phyloP scores from a whole-genome alignment of 768 basidiomycete species.

The Agaricus subrufescens region DNA sequence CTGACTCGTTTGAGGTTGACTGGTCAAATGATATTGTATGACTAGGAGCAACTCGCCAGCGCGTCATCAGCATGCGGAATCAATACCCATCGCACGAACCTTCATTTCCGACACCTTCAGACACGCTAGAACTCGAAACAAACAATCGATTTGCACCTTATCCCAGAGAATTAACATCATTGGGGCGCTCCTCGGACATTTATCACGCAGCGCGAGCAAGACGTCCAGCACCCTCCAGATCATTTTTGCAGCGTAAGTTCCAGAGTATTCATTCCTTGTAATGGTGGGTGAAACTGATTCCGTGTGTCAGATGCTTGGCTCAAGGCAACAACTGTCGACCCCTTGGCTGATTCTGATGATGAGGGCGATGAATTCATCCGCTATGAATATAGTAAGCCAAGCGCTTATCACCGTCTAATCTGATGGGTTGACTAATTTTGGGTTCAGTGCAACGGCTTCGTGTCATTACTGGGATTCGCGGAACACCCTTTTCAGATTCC shows the following conservation, averaged over 20 bases:
- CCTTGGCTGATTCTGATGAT: constrained; percentile 74
- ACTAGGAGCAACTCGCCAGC: constrained; percentile 2
- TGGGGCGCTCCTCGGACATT: constrained; percentile 9
- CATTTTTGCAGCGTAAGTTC: constrained; percentile 64
- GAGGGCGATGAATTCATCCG: constrained; percentile 64
- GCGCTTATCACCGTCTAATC: neutral
- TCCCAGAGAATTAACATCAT: constrained; percentile 12
- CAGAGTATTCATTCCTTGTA: constrained; percentile 2
- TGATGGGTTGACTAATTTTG: neutral
- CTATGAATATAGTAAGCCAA: constrained; percentile 56
- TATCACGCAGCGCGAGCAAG: constrained; percentile 14
- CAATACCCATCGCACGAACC: constrained; percentile 2
- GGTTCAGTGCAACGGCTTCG: constrained; percentile 9
- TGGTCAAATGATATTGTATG: neutral
- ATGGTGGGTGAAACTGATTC: neutral
- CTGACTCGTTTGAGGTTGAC: neutral
- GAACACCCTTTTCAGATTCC: constrained; percentile 2
- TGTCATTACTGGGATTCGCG: constrained; percentile 1
- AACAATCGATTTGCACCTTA: constrained; percentile 35
- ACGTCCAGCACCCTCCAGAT: constrained; percentile 31
- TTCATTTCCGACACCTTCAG: neutral
- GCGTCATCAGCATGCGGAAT: constrained; percentile 4
- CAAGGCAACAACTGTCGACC: constrained; percentile 58
- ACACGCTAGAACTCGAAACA: neutral
- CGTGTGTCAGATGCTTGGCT: constrained; percentile 65